A percentile compares a stretch with the other conserved stretches of the same genome.
Evolutionary conservation across 768 basidiomycete genomes (phyloP).

Genomic region (Suillus variegatus): DNA sequence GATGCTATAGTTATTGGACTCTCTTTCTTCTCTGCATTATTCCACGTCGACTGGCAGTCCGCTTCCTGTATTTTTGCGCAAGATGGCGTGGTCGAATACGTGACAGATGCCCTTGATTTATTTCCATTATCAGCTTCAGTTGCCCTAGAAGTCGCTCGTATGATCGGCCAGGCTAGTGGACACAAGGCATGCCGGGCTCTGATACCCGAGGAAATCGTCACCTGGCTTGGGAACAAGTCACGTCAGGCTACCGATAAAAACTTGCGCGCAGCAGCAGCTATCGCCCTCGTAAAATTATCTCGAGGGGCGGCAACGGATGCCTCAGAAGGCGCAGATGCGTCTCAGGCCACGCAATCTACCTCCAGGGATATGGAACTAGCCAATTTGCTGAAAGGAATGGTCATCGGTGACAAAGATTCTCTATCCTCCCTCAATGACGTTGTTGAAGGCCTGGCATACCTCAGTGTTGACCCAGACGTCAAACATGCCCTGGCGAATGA

Average conservation of each 20-base stretch:
- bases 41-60: conserved; percentile 76
- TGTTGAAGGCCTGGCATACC: conserved; percentile 85
- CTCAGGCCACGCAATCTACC: conserved; percentile 13
- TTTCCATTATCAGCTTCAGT: conserved; percentile 49
- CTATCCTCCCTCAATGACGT: conserved; percentile 56
- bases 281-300: conserved; percentile 78
- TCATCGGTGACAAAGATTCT: conserved; percentile 41
- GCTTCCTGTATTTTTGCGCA: conserved; percentile 65
- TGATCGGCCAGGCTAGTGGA: conserved; percentile 75
- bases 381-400: conserved; percentile 56
- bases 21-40: conserved; percentile 74
- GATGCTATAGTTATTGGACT: conserved; percentile 51
- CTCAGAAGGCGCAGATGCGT: conserved; percentile 12
- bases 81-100: conserved; percentile 62
- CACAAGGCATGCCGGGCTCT: conserved; percentile 70
- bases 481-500: conserved; percentile 65
- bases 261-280: conserved; percentile 63
- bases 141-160: conserved; percentile 62
- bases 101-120: conserved; percentile 75
- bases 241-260: conserved; percentile 44
- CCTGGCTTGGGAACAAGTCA: conserved; percentile 70
- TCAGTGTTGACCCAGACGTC: conserved; percentile 61
- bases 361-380: conserved; percentile 48
- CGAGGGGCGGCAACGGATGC: conserved; percentile 54
- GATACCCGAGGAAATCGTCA: conserved; percentile 53